Evolutionary conservation across 1,284 basidiomycete species (phyloP).

Genomic region (Somion occarium): DNA sequence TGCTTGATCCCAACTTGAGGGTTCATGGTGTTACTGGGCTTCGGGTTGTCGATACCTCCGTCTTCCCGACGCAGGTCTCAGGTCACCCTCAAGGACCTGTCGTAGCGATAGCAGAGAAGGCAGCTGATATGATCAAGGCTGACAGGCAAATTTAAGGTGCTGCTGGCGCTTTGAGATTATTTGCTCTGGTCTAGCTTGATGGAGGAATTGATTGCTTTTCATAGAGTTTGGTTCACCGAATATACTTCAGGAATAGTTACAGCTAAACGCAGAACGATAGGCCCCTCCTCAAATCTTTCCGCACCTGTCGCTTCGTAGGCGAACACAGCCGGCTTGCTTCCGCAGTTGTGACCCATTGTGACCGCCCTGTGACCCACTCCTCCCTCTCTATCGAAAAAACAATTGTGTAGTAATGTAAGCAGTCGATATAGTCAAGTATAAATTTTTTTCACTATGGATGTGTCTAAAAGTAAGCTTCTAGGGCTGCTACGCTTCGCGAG

Average conservation of each 20-base stretch:
- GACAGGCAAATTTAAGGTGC: not conserved
- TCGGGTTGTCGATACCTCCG: constrained; percentile 43
- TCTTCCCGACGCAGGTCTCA: constrained; percentile 33
- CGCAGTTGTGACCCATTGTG: not conserved
- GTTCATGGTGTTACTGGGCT: constrained; percentile 41
- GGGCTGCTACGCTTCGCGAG: too few relatives aligned
- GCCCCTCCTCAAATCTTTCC: not conserved
- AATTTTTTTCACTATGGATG: too few relatives aligned
- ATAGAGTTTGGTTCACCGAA: too few relatives aligned
- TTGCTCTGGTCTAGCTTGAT: not conserved
- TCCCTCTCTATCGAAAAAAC: too few relatives aligned
- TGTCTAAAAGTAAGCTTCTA: too few relatives aligned
- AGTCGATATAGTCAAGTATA: too few relatives aligned
- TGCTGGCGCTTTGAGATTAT: not conserved
- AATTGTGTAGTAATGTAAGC: too few relatives aligned
- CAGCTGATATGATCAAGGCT: constrained; percentile 25
- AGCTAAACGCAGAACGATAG: not conserved
- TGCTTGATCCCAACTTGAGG: constrained; percentile 38
- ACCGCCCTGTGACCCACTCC: not conserved
- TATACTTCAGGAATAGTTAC: too few relatives aligned
- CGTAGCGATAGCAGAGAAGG: constrained; percentile 29
- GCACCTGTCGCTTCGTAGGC: not conserved
- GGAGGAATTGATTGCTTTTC: too few relatives aligned
- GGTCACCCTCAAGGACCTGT: constrained; percentile 27
- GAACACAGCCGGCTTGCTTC: not conserved